Evolutionary conservation across 208 protist genomes (phyloP), one percentile per base, ranked within the genome.

Genomic region (Acanthamoeba sp.): DNA sequence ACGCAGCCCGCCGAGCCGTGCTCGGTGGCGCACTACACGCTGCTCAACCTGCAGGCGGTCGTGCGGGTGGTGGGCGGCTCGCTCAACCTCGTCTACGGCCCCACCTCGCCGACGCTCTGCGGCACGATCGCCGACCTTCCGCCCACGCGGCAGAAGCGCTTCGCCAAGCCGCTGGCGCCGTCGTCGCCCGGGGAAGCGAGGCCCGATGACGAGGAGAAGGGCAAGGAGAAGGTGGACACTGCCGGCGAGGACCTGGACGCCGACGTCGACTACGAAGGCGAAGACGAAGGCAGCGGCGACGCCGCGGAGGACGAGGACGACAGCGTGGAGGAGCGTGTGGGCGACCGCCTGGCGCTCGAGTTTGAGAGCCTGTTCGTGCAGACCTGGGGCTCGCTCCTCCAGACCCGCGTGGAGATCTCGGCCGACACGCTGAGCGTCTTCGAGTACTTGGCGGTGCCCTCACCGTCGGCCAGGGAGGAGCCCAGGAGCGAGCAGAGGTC

Each of bases 31-130:
- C 78, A n/a, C 40, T 87, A 50, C 48, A 50, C 78, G 48, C 45
- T 59, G 14, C 78, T 87, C 5, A 87, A 87, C 29, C 48, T 87
- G 29, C 78, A 87, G 45, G 78, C 78, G n/a, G 48, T 87, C 45
- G 45, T 87, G 78, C 78, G 78, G 12, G 78, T 87, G 9, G 22
- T 87, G 24, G 48, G 78, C 45, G 78, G 78, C 4, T 87, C 78
- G 78, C 38, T 87, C 45, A 87, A 87, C 29, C 78, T 87, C 32
- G 59, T 87, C n/a, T 87, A 87, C 27, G 78, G 78, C 12, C n/a
- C 78, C 34, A 87, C 78, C 7, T 87, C 78, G 12, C 78, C 78
- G 12, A 40, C 45, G 7, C 78, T 87, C 45, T 87, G 78, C 48
- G 6, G 29, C 27, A 87, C 45, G 20, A 50, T 87, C n/a, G 78